Percentiles rank a stretch among this genome's conserved stretches.
These are phyloP conservation scores for Letharia lupina DNA, from an alignment of 495 filamentous ascomycete genomes.

Conservation along the genomic window DNA sequence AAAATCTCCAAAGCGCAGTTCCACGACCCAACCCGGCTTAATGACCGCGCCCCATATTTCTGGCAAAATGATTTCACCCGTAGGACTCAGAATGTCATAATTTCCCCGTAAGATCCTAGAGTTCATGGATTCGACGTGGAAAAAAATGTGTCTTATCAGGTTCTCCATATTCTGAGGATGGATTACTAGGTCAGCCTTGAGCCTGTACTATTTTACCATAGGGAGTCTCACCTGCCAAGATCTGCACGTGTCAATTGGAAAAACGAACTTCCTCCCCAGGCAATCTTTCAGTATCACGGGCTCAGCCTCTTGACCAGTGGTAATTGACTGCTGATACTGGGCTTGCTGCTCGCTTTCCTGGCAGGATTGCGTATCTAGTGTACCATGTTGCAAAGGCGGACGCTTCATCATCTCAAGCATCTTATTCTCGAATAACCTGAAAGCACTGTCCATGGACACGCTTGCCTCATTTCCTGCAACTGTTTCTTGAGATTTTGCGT, in stretches of 20 bases:
- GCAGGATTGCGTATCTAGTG: neutral
- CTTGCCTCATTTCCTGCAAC: neutral
- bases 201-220: neutral
- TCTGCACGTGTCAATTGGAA: neutral
- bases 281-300: conserved; percentile 1
- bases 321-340: neutral
- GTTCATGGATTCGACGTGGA: neutral
- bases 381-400: neutral
- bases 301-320: neutral
- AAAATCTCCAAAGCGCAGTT: neutral
- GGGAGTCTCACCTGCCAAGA: neutral
- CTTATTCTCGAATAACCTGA: neutral
- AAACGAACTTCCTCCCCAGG: neutral
- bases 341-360: neutral
- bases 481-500: neutral
- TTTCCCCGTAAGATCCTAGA: neutral
- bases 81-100: neutral
- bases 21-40: neutral
- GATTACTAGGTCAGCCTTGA: neutral
- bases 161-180: neutral
- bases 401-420: neutral
- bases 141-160: neutral
- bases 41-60: neutral
- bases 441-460: neutral
- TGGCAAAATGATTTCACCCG: neutral